Evolutionary conservation across 305 asterid species (phyloP).

Genomic region (Rubia tinctorum): DNA sequence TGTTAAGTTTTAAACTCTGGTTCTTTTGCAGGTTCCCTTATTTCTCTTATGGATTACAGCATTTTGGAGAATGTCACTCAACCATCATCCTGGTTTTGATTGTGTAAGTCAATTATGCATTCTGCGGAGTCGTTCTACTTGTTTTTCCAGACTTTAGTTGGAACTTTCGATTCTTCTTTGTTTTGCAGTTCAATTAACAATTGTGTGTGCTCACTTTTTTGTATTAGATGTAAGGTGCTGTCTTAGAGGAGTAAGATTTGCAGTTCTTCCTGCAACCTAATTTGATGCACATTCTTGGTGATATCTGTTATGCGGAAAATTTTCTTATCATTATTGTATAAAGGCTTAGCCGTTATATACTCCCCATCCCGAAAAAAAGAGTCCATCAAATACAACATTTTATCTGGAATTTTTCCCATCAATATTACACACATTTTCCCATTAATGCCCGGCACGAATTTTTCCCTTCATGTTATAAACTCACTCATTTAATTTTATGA

Average conservation of each 20-base stretch:
- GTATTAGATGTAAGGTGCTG: neutral
- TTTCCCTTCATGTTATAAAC: too few species aligned
- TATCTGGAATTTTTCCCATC: too few species aligned
- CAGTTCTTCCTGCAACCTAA: neutral
- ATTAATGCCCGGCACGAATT: too few species aligned
- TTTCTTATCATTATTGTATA: neutral
- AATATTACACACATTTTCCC: too few species aligned
- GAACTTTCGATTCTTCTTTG: neutral
- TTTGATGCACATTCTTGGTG: neutral
- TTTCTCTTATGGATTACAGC: slow-evolving; percentile 67
- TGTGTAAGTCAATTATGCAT: slow-evolving; percentile 48
- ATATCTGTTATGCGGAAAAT: neutral
- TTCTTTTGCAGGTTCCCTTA: slow-evolving; percentile 63
- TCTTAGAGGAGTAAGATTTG: neutral
- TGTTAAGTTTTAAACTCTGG: slow-evolving; percentile 12
- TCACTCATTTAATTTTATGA: too few species aligned
- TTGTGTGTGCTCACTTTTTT: neutral
- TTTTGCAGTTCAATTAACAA: neutral
- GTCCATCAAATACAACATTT: too few species aligned
- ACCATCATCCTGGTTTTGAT: slow-evolving; percentile 91
- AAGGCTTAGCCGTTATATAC: neutral
- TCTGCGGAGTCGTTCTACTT: neutral
- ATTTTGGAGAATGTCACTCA: slow-evolving; percentile 74
- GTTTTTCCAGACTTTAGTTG: neutral
- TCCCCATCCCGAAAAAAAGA: too few species aligned